phyloP scores from a whole-genome alignment of 345 rosid genomes.

The Eucalyptus paniculata region DNA sequence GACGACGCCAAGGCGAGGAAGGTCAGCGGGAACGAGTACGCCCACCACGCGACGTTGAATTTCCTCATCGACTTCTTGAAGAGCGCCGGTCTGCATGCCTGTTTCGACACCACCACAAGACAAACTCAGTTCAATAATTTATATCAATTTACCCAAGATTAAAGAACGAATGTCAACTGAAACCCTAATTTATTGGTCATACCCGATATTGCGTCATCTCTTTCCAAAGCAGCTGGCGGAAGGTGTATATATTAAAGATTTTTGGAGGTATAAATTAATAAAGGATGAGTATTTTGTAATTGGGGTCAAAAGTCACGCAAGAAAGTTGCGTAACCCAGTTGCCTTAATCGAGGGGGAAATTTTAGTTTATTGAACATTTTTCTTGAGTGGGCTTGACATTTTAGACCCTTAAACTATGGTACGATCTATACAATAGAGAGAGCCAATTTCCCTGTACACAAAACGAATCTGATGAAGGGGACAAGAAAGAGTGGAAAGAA shows the following conservation, averaged over 20 bases:
- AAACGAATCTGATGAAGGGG: not conserved
- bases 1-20: conserved; percentile 13
- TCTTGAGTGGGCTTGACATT: not conserved
- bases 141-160: not conserved
- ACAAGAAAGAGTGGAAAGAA: not conserved
- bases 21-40: conserved; percentile 24
- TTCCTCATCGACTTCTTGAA: conserved; percentile 28
- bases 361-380: not conserved
- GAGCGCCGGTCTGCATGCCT: conserved; percentile 17
- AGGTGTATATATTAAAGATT: not conserved
- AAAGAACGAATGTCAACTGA: not conserved
- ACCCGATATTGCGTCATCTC: not conserved
- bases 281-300: not conserved
- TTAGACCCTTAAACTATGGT: not conserved
- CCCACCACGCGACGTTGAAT: conserved; percentile 32
- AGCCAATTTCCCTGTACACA: not conserved
- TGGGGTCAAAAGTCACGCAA: not conserved
- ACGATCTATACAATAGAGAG: not conserved
- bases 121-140: not conserved
- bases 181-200: not conserved
- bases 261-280: not conserved
- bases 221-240: not conserved
- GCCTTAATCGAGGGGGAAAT: not conserved
- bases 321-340: not conserved
- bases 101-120: not conserved